Conservation (phyloP, 352 stramenopile species). For the Globisporangium emineosum region DNA sequence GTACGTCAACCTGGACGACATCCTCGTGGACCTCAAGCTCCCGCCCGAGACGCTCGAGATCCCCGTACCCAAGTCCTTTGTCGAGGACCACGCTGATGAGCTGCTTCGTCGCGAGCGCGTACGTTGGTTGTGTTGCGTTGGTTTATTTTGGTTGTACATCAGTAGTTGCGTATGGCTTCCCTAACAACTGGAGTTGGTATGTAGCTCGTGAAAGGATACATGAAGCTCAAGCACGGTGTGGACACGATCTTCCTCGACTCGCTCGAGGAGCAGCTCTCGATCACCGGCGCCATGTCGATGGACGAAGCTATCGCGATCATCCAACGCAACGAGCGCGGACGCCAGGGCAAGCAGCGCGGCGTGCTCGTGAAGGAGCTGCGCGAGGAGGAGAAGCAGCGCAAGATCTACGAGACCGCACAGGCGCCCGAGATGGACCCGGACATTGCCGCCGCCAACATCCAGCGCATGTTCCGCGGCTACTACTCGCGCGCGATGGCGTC, state of each 20-base stretch:
- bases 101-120: slow-evolving; percentile 62
- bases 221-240: slow-evolving; percentile 87
- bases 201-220: slow-evolving; percentile 83
- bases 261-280: slow-evolving; percentile 34
- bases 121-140: too few relatives aligned
- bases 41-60: slow-evolving; percentile 90
- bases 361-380: slow-evolving; percentile 78
- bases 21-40: slow-evolving; percentile 92
- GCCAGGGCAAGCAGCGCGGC: slow-evolving; percentile 86
- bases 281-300: slow-evolving; percentile 34
- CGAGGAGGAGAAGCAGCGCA: slow-evolving; percentile 81
- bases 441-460: slow-evolving; percentile 88
- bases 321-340: slow-evolving; percentile 87
- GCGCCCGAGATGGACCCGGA: slow-evolving; percentile 85
- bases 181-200: slow-evolving; percentile 14
- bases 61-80: slow-evolving; percentile 86
- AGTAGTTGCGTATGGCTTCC: not conserved
- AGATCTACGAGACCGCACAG: slow-evolving; percentile 70
- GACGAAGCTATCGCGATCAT: slow-evolving; percentile 88
- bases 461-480: slow-evolving; percentile 89
- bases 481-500: slow-evolving; percentile 58
- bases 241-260: slow-evolving; percentile 59
- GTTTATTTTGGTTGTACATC: not conserved
- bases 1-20: slow-evolving; percentile 92
- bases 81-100: slow-evolving; percentile 75